phyloP scores from a whole-genome alignment of 345 rosid genomes.

The Acer saccharum region DNA sequence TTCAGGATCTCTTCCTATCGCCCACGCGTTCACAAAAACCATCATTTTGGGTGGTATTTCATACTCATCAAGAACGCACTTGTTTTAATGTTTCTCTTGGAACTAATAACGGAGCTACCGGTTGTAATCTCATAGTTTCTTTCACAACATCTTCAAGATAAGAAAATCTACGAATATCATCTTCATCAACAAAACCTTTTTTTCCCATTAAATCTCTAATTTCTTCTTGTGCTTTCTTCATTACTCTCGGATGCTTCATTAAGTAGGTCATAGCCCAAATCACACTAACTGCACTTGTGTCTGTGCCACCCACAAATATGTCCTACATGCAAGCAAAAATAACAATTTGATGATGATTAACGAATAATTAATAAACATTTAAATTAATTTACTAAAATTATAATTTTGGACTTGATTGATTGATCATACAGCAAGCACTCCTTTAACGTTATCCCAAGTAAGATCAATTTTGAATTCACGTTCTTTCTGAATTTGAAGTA shows the following conservation, averaged over 20 bases:
- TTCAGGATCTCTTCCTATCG: constrained; percentile 25
- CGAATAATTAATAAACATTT: too few relatives aligned
- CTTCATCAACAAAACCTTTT: too few relatives aligned
- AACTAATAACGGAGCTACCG: constrained; percentile 11
- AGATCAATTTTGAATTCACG: constrained; percentile 26
- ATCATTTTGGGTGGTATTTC: not conserved
- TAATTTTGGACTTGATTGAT: too few relatives aligned
- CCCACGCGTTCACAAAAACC: constrained; percentile 35
- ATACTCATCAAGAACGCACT: not conserved
- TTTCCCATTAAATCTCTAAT: constrained; percentile 19
- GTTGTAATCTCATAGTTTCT: constrained; percentile 36
- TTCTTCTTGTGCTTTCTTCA: constrained; percentile 40
- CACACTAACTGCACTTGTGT: constrained; percentile 26
- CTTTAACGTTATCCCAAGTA: constrained; percentile 52
- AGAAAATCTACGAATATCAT: constrained; percentile 22
- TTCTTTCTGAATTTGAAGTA: constrained; percentile 34
- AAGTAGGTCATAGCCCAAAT: constrained; percentile 44
- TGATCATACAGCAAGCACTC: constrained; percentile 43
- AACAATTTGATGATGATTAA: too few relatives aligned
- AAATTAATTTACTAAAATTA: too few relatives aligned
- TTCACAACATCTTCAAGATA: constrained; percentile 47
- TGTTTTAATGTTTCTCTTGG: constrained; percentile 16
- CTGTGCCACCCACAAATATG: constrained; percentile 36
- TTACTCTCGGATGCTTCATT: constrained; percentile 33
- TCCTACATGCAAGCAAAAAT: constrained; percentile 14